Percentiles rank a stretch among this genome's conserved stretches.
Evolutionary conservation across 2,329 filamentous ascomycete genomes (phyloP).

Genomic region (Botryotinia calthae): DNA sequence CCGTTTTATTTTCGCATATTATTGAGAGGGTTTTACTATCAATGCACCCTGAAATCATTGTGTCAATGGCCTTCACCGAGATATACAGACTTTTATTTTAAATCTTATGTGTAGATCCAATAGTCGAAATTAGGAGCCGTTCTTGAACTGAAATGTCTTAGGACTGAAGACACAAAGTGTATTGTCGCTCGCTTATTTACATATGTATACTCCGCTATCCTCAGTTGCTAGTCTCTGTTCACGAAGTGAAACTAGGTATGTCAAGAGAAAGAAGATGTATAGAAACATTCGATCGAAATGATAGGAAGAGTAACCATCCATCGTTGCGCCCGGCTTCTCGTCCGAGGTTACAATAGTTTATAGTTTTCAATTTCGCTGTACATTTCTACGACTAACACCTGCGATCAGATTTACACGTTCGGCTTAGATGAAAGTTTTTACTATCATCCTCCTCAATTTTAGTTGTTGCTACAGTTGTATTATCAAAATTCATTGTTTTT

Average conservation of each 20-base stretch:
- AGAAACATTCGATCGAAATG: accelerated
- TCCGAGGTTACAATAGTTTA: too few relatives aligned
- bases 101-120: neutral
- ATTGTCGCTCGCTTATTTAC: neutral
- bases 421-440: accelerated
- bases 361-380: too few relatives aligned
- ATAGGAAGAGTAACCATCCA: neutral
- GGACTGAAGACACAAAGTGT: neutral
- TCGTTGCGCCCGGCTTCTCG: neutral
- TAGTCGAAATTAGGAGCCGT: neutral
- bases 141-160: neutral
- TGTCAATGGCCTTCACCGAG: neutral
- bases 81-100: accelerated
- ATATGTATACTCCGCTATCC: neutral
- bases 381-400: too few relatives aligned
- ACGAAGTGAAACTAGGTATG: neutral
- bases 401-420: too few relatives aligned
- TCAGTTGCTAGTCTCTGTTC: neutral
- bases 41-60: neutral
- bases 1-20: accelerated
- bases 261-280: neutral
- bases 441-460: neutral
- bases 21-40: neutral
- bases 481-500: neutral
- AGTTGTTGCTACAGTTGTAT: neutral